Evolutionary conservation across 2,329 filamentous ascomycete species (phyloP).

Genomic region (Fusarium udum): DNA sequence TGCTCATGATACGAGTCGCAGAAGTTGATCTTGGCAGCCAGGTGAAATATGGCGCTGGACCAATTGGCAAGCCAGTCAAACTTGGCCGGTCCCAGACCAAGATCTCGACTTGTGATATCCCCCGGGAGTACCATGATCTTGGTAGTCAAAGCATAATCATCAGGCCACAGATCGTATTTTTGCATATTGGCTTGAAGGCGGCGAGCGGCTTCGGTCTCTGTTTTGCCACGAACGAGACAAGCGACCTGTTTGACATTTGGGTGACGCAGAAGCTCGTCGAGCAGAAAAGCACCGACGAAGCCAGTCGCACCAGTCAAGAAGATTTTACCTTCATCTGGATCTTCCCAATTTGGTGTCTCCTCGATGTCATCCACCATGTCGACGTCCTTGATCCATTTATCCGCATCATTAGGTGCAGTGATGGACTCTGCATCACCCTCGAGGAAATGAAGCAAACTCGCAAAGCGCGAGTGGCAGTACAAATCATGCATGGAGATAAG

Average conservation of each 20-base stretch:
- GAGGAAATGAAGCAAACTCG: background rate
- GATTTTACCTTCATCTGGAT: background rate
- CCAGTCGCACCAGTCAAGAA: constrained; percentile 4
- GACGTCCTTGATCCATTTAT: background rate
- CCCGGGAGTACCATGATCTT: background rate
- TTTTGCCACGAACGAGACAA: background rate
- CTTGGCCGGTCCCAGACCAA: background rate
- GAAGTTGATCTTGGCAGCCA: constrained; percentile 2
- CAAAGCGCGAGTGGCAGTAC: background rate
- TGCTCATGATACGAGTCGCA: constrained; percentile 5
- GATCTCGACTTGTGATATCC: background rate
- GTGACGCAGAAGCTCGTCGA: background rate
- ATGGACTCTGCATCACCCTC: background rate
- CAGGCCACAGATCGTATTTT: background rate
- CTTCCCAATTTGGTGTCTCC: background rate
- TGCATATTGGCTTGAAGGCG: background rate
- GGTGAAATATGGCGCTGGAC: background rate
- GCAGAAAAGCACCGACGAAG: background rate
- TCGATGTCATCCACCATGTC: background rate
- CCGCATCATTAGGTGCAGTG: background rate
- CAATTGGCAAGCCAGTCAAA: constrained; percentile 1
- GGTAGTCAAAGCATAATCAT: background rate
- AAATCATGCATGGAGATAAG: constrained; percentile 6
- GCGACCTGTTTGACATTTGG: background rate
- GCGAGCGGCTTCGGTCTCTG: background rate